phyloP scores from a whole-genome alignment of 2,329 filamentous ascomycete genomes.

The Xenosphaeropsis pyriputrescens region DNA sequence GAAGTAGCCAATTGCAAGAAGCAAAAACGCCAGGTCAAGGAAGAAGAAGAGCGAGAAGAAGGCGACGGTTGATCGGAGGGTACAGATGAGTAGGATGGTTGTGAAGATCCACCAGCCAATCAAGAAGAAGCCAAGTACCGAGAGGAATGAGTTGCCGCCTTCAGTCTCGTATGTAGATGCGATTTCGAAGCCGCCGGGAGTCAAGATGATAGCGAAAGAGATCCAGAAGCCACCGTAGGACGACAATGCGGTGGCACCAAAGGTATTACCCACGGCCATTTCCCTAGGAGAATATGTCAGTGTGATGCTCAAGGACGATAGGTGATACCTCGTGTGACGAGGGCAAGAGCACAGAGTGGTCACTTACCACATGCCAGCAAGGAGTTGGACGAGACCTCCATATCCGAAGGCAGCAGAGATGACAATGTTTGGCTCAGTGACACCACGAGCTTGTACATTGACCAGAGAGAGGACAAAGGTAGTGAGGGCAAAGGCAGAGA shows the following conservation, averaged over 20 bases:
- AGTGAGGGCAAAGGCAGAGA: conserved; percentile 46
- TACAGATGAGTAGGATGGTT: conserved; percentile 38
- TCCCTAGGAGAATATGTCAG: conserved; percentile 26
- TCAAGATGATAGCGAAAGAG: conserved; percentile 39
- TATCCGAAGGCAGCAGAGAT: conserved; percentile 42
- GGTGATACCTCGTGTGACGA: not conserved
- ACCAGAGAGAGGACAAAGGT: conserved; percentile 45
- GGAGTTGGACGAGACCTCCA: conserved; percentile 52
- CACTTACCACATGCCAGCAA: conserved; percentile 52
- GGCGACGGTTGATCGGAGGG: conserved; percentile 41
- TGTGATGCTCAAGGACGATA: no score
- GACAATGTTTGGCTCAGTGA: conserved; percentile 34
- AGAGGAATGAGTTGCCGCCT: conserved; percentile 24
- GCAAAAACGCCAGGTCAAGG: conserved; percentile 40
- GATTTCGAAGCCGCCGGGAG: conserved; percentile 40
- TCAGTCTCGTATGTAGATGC: conserved; percentile 16
- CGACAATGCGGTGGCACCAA: conserved; percentile 45
- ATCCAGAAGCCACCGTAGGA: conserved; percentile 52
- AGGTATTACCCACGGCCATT: conserved; percentile 49
- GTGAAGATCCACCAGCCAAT: conserved; percentile 52
- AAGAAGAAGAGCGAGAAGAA: conserved; percentile 45
- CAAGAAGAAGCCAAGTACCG: conserved; percentile 40
- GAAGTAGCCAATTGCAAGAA: conserved; percentile 37
- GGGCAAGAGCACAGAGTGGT: not conserved
- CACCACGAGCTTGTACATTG: conserved; percentile 33